phyloP scores from a whole-genome alignment of 306 rosid species.

The Glycyrrhiza uralensis region DNA sequence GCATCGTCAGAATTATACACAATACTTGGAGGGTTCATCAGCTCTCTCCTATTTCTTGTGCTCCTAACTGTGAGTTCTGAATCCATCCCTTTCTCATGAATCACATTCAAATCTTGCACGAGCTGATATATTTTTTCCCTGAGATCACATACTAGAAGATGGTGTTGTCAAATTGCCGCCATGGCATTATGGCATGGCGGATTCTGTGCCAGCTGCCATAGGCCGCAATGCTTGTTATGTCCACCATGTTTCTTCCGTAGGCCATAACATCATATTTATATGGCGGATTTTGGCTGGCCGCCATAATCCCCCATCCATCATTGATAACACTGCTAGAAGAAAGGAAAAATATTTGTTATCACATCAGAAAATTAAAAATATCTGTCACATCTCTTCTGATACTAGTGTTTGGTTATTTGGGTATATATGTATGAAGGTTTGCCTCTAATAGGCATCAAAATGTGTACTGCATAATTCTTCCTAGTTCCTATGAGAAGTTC shows the following conservation, averaged over 20 bases:
- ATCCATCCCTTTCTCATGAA: not conserved
- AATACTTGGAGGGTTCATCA: slow-evolving; percentile 86
- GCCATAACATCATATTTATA: too few relatives aligned
- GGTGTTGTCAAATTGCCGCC: too few relatives aligned
- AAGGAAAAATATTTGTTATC: not conserved
- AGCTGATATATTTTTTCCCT: too few relatives aligned
- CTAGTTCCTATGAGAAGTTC: not conserved
- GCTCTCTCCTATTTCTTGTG: slow-evolving; percentile 85
- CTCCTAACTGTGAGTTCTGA: slow-evolving; percentile 72
- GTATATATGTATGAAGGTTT: not conserved
- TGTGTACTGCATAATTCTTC: not conserved
- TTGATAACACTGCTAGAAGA: too few relatives aligned
- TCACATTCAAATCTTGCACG: not conserved
- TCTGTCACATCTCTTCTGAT: not conserved
- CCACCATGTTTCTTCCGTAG: too few relatives aligned
- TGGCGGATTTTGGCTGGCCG: too few relatives aligned
- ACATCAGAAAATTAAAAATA: not conserved
- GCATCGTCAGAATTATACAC: slow-evolving; percentile 88
- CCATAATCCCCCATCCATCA: too few relatives aligned
- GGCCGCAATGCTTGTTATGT: too few relatives aligned
- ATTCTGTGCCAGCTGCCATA: too few relatives aligned
- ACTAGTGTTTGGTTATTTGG: not conserved
- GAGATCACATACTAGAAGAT: too few relatives aligned
- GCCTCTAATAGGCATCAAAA: not conserved
- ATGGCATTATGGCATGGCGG: too few relatives aligned